Evolutionary conservation across 805 yeast species (phyloP).

Genomic region (Candida anglica): DNA sequence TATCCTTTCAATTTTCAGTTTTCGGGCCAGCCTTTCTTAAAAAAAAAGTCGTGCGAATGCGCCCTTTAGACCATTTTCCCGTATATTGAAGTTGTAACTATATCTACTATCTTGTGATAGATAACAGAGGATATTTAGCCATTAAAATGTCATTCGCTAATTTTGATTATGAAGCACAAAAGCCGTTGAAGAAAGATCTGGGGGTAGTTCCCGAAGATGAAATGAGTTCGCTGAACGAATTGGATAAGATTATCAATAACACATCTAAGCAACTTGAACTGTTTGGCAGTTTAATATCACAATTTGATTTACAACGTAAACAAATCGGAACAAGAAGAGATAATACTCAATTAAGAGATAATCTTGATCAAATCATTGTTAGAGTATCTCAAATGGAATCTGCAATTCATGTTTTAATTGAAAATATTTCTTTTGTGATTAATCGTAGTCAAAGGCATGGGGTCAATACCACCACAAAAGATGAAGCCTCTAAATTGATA

Average conservation of each 20-base stretch:
- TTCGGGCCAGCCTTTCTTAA: too few species aligned
- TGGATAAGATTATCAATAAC: constrained; percentile 28
- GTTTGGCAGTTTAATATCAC: constrained; percentile 47
- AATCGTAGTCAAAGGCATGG: constrained; percentile 14
- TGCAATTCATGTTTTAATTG: constrained; percentile 28
- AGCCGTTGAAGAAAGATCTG: constrained; percentile 8
- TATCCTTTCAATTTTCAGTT: neutral
- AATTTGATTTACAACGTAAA: constrained; percentile 44
- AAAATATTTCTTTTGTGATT: constrained; percentile 21
- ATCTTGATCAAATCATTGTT: constrained; percentile 27
- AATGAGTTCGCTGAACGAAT: constrained; percentile 15
- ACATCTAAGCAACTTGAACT: constrained; percentile 40
- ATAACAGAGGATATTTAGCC: neutral
- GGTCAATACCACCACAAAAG: constrained; percentile 2
- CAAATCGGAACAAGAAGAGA: constrained; percentile 56
- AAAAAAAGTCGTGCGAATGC: too few species aligned
- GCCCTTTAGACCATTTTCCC: too few species aligned
- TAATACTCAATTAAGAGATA: constrained; percentile 26
- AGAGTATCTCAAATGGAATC: constrained; percentile 27
- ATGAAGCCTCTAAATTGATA: constrained; percentile 13
- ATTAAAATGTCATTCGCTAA: constrained; percentile 51
- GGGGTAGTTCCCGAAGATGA: neutral
- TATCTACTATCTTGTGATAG: neutral
- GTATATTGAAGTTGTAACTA: neutral
- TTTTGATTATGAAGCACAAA: constrained; percentile 48